A percentile compares a stretch with the other conserved stretches of the same genome.
These are phyloP conservation scores for Umbelopsis sp. DNA, from an alignment of 371 early-diverging fungal genomes.

Conservation along the genomic window DNA sequence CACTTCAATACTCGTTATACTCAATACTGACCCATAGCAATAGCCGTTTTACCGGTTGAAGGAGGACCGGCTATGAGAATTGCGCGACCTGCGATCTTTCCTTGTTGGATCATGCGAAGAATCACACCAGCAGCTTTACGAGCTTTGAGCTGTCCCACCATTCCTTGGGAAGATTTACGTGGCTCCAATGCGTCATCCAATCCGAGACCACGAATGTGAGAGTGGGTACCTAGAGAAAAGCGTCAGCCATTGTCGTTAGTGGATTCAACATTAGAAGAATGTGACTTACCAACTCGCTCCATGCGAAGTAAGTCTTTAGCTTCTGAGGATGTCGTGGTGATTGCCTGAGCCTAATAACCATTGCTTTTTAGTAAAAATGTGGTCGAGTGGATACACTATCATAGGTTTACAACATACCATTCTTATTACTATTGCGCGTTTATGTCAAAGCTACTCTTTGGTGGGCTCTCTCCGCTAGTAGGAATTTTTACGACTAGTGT, in stretches of 20 bases:
- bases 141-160: constrained; percentile 97
- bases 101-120: constrained; percentile 91
- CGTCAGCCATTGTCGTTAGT: constrained; percentile 1
- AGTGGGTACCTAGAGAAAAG: constrained; percentile 89
- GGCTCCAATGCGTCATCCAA: constrained; percentile 92
- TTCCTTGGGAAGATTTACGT: constrained; percentile 86
- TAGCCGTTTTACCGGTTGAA: constrained; percentile 96
- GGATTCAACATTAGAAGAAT: not conserved
- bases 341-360: constrained; percentile 38
- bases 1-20: not conserved
- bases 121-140: constrained; percentile 96
- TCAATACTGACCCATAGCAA: constrained; percentile 80
- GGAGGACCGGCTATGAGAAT: constrained; percentile 98
- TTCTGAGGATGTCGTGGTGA: constrained; percentile 49
- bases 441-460: too few species aligned
- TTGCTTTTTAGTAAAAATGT: not conserved
- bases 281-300: constrained; percentile 67
- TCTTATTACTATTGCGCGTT: constrained; percentile 1
- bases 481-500: too few species aligned
- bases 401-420: not conserved
- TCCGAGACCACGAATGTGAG: constrained; percentile 93
- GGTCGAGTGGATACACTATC: not conserved
- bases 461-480: too few species aligned
- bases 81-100: constrained; percentile 97
- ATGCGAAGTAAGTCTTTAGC: constrained; percentile 64